These are phyloP conservation scores for Cercospora canescens DNA, from an alignment of 2,329 filamentous ascomycete genomes.

Conservation along the genomic window DNA sequence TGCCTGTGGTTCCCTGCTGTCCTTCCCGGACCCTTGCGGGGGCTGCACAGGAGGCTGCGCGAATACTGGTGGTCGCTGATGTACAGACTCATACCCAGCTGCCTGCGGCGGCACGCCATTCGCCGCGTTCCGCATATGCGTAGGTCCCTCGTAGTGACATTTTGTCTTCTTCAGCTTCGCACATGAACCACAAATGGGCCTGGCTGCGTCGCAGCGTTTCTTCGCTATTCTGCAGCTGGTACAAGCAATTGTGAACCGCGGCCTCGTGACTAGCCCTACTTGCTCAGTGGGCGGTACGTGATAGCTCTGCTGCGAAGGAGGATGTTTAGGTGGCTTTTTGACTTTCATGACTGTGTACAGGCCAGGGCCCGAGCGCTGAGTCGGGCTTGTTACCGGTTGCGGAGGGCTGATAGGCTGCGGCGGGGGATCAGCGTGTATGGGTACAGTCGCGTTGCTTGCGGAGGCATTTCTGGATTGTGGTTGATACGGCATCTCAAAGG, in stretches of 20 bases:
- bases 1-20: not conserved
- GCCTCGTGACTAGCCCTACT: not conserved
- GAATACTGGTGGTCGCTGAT: not conserved
- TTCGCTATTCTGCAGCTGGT: conserved; percentile 13
- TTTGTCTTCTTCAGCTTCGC: conserved; percentile 8
- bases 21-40: not conserved
- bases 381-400: not conserved
- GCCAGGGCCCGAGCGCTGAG: conserved; percentile 16
- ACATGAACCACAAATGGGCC: conserved; percentile 18
- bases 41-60: not conserved
- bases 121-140: not conserved
- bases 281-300: conserved; percentile 5
- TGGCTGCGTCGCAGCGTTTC: conserved; percentile 20
- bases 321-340: not conserved
- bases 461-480: conserved; percentile 15
- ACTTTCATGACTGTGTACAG: conserved; percentile 30
- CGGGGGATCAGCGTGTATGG: not conserved
- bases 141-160: conserved; percentile 17
- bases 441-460: not conserved
- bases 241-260: conserved; percentile 8
- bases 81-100: not conserved
- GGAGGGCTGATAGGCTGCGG: conserved; percentile 2
- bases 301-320: conserved; percentile 4
- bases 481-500: conserved; percentile 28
- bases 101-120: not conserved